phyloP scores from a whole-genome alignment of 768 basidiomycete genomes.

The Collybia nuda region DNA sequence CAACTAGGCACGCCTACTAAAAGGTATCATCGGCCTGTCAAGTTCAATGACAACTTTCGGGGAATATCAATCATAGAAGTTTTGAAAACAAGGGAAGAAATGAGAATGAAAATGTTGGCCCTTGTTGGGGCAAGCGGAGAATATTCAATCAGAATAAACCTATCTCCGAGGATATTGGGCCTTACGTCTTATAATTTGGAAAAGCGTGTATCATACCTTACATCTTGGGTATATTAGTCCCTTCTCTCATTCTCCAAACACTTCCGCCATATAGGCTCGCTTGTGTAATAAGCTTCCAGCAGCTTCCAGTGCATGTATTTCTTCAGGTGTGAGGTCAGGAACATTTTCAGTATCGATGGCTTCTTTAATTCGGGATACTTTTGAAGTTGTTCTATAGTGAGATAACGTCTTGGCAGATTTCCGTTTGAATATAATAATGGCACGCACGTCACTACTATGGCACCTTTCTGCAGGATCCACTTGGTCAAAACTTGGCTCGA shows the following conservation, averaged over 20 bases:
- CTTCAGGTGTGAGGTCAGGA: slow-evolving; percentile 56
- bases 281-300: slow-evolving; percentile 50
- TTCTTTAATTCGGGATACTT: slow-evolving; percentile 45
- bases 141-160: neutral
- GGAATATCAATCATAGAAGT: neutral
- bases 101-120: neutral
- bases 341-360: slow-evolving; percentile 37
- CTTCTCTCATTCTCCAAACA: slow-evolving; percentile 29
- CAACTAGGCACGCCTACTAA: too few relatives aligned
- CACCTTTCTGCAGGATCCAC: slow-evolving; percentile 65
- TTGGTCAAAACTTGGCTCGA: slow-evolving; percentile 65
- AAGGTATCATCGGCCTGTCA: neutral
- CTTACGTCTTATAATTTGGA: neutral
- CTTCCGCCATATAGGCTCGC: slow-evolving; percentile 38
- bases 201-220: neutral
- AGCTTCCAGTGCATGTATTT: slow-evolving; percentile 60
- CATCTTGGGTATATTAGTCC: too few relatives aligned
- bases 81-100: neutral
- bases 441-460: slow-evolving; percentile 64
- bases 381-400: slow-evolving; percentile 44
- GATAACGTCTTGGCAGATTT: neutral
- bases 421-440: neutral
- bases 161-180: too few relatives aligned
- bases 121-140: neutral
- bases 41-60: neutral